Evolutionary conservation across 2,329 filamentous ascomycete species (phyloP), one percentile per base, ranked within the genome.

Genomic region (Lachnellula suecica): DNA sequence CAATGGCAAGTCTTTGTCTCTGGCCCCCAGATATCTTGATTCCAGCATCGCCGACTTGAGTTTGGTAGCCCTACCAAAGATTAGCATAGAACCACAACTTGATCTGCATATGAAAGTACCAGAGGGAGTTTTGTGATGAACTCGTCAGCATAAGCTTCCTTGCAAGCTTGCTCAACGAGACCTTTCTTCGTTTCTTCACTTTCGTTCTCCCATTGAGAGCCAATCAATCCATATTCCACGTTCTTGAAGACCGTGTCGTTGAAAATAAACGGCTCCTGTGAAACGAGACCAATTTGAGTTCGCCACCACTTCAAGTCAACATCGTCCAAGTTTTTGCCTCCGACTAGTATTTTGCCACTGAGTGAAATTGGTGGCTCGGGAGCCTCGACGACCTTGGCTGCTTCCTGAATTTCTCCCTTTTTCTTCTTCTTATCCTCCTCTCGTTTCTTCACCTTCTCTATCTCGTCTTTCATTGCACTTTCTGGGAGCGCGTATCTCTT

Each of bases 1-100:
- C 86, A 83, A 52, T 91, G 2, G 88, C 87, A 9, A 94, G 78
- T 2, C 90, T 79, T 66, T 94, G 89, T 10, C 88, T 79, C 66
- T 95, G 89, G 0, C 90, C 90, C 13, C 89, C 88, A 10, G 87
- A 91, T 1, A 95, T 73, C 65, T 89, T 90, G 44, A 87, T 85
- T 4, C 90, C 90, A 24, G 81, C 81, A 64, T 93, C 89, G 1
- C 90, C 90, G 1, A 94, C 89, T 8, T 80, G 70, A 0, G 89
- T 91, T 4, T 87, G 78, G 63, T 92, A 92, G 1, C 83, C 82
- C 73, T 88, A 24, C 7, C 11, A 27, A 22, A 27, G 49, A 22
- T 63, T 40, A 55, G 47, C 23, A 29, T 22, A 19, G 27, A 10
- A 40, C 37, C 24, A 2, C n/a, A 8, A 7, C 17, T 47, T 19